Conservation (phyloP, 2,329 filamentous ascomycete genomes). For the Helicocarpus griseus region DNA sequence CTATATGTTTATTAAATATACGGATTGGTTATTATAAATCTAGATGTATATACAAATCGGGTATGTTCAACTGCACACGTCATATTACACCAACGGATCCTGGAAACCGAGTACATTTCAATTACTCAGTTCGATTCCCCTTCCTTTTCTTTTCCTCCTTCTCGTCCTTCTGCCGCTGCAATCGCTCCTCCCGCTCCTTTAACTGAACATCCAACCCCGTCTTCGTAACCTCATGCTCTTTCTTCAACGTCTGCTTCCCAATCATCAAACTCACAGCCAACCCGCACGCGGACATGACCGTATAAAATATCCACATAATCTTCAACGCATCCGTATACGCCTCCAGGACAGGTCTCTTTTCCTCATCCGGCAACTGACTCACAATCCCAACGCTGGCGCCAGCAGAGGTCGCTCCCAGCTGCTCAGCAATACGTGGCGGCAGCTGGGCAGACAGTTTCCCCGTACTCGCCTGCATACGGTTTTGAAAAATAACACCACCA, state of each 20-base stretch:
- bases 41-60: background rate
- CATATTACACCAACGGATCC: too few relatives aligned
- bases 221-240: constrained; percentile 34
- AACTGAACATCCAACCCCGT: constrained; percentile 38
- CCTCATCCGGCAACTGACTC: constrained; percentile 20
- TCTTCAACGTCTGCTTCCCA: constrained; percentile 28
- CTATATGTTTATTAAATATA: too few relatives aligned
- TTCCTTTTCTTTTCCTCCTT: constrained; percentile 8
- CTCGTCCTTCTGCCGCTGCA: constrained; percentile 15
- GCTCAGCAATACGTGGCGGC: constrained; percentile 19
- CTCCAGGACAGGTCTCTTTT: constrained; percentile 29
- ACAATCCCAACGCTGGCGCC: constrained; percentile 26
- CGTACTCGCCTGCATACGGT: constrained; percentile 17
- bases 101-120: background rate
- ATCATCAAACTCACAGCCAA: constrained; percentile 33
- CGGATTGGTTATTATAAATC: background rate
- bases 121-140: background rate
- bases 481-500: constrained; percentile 41
- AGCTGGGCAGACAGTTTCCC: background rate
- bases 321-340: constrained; percentile 36
- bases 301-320: constrained; percentile 44
- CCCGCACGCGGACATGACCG: constrained; percentile 26
- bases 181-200: constrained; percentile 28
- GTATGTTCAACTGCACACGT: too few relatives aligned
- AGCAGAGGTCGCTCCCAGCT: constrained; percentile 18